A percentile compares a stretch with the other conserved stretches of the same genome.
Conservation (phyloP, 495 filamentous ascomycete species). For the Chaetomidium leptoderma region DNA sequence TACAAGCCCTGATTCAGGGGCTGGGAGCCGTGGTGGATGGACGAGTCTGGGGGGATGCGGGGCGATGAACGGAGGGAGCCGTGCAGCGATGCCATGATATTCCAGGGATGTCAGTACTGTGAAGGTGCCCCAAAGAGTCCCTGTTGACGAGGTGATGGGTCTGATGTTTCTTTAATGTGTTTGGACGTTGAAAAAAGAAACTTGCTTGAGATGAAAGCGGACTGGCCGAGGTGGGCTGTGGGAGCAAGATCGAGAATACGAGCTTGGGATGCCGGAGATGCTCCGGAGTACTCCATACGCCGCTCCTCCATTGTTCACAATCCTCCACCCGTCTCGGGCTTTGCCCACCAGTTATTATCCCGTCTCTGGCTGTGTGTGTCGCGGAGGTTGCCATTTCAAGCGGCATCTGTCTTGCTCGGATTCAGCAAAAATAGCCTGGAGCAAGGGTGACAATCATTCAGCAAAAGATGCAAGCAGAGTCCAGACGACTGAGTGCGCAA, state of each 20-base stretch:
- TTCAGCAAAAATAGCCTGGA: no score
- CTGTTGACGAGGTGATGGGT: not conserved
- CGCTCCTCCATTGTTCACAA: no score
- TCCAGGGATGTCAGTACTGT: constrained; percentile 4
- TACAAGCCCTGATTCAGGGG: constrained; percentile 16
- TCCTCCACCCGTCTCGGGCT: not conserved
- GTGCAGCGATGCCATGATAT: not conserved
- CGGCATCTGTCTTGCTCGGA: no score
- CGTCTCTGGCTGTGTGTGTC: no score
- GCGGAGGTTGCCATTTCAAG: no score
- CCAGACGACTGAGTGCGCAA: no score
- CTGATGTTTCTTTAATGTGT: not conserved
- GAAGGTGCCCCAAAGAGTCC: no score
- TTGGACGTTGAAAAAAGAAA: not conserved
- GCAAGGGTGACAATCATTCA: no score
- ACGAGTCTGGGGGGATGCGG: not conserved
- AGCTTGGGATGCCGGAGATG: not conserved
- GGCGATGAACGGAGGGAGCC: not conserved
- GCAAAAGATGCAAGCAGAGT: not conserved
- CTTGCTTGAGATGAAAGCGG: not conserved
- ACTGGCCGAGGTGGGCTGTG: not conserved
- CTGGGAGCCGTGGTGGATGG: constrained; percentile 11
- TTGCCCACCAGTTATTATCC: no score
- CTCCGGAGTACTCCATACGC: no score
- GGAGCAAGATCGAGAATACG: not conserved